Evolutionary conservation across 2,329 filamentous ascomycete species (phyloP).

Genomic region (Simplicillium aogashimaense): DNA sequence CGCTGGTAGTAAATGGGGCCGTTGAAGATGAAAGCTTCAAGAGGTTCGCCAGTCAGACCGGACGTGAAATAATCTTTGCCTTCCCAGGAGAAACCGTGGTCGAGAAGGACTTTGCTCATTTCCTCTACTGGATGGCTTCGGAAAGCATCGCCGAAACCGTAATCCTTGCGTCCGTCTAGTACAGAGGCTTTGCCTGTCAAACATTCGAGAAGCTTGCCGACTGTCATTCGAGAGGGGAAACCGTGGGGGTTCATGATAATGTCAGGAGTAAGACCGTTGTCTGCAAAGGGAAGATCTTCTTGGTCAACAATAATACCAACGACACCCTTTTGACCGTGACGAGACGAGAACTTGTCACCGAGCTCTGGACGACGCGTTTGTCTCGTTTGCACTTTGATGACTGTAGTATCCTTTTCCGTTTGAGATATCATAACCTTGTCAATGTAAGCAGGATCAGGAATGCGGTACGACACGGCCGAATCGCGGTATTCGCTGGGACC

Average conservation of each 20-base stretch:
- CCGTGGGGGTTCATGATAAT: slow-evolving; percentile 99
- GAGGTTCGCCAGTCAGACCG: slow-evolving; percentile 85
- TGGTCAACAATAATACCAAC: slow-evolving; percentile 95
- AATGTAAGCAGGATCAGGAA: slow-evolving; percentile 77
- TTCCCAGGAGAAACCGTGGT: slow-evolving; percentile 88
- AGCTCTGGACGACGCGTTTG: slow-evolving; percentile 92
- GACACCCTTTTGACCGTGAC: slow-evolving; percentile 96
- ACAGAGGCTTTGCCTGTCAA: slow-evolving; percentile 91
- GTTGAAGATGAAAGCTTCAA: slow-evolving; percentile 96
- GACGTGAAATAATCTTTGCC: slow-evolving; percentile 96
- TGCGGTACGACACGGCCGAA: slow-evolving; percentile 67
- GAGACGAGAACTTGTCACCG: slow-evolving; percentile 97
- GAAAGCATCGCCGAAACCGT: slow-evolving; percentile 75
- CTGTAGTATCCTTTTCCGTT: slow-evolving; percentile 74
- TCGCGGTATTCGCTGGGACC: slow-evolving; percentile 56
- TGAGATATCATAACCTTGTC: slow-evolving; percentile 94
- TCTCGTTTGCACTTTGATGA: slow-evolving; percentile 92
- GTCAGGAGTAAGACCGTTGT: slow-evolving; percentile 83
- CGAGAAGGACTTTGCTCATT: slow-evolving; percentile 76
- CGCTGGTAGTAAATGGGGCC: slow-evolving; percentile 99
- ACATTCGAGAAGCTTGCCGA: slow-evolving; percentile 94
- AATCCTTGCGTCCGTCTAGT: slow-evolving; percentile 73
- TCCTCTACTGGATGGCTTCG: slow-evolving; percentile 75
- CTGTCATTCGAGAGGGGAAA: slow-evolving; percentile 99
- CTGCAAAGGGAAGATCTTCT: slow-evolving; percentile 93